These are phyloP conservation scores for Solanum sitiens DNA, from an alignment of 257 asterid genomes.

Conservation along the genomic window DNA sequence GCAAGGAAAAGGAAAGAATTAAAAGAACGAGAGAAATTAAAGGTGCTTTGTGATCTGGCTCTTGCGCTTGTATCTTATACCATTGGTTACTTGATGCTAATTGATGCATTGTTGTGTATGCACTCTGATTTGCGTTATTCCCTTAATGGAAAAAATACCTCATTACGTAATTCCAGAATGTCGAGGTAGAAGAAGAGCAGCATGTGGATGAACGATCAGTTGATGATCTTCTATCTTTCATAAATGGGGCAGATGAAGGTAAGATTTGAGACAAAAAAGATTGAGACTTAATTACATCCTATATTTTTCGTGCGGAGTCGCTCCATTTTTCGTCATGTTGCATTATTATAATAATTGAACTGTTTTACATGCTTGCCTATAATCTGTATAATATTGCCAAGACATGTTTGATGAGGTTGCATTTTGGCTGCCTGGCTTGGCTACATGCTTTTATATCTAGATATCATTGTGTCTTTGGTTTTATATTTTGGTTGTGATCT, in stretches of 20 bases:
- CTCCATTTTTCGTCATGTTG: neutral
- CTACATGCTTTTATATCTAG: neutral
- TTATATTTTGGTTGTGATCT: neutral
- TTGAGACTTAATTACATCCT: neutral
- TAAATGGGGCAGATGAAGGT: conserved; percentile 77
- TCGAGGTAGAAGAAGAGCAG: conserved; percentile 71
- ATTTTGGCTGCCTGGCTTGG: neutral
- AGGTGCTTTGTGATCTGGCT: conserved; percentile 38
- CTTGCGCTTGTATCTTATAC: neutral
- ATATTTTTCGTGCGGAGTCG: neutral
- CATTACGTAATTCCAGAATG: conserved; percentile 37
- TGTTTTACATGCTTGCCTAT: neutral
- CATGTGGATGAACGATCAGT: conserved; percentile 82
- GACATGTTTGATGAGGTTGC: neutral
- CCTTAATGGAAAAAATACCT: conserved; percentile 10
- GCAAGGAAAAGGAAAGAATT: conserved; percentile 93
- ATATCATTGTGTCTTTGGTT: neutral
- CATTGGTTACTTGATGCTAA: neutral
- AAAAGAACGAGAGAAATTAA: conserved; percentile 62
- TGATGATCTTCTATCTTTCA: conserved; percentile 85
- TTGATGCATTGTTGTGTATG: neutral
- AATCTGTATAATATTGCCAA: neutral
- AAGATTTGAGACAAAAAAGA: neutral
- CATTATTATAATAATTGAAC: neutral
- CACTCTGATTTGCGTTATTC: conserved; percentile 1